Base-by-base conservation (phyloP, 2,329 filamentous ascomycete genomes). In the Nigrospora sphaerica region DNA sequence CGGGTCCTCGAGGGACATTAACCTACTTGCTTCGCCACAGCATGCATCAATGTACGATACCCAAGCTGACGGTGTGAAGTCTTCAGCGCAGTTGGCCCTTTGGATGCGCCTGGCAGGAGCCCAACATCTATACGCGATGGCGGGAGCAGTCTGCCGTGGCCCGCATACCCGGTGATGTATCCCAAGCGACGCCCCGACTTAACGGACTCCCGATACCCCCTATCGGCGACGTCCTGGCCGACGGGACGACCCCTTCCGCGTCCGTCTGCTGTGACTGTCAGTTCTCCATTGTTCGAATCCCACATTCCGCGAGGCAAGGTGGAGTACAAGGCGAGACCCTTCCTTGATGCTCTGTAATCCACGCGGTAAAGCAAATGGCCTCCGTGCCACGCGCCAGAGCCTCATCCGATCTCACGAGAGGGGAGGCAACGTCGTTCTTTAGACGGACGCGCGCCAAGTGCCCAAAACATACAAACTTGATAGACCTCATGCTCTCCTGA, bases 271-370 rank as follows among this genome's bases (percentile, higher is more conserved):
- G 12, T 18, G 17, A 28, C 7, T 23, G n/a, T 13, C 35, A 32
- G 42, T 46, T 39, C 38, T 46, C 45, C 39, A 37, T 38, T 44
- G 32, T 38, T 39, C n/a, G 19, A n/a, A 28, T 4, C 36, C 34
- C 39, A 36, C 42, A 46, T 45, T 78, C 78, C 81, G 81, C 81
- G 81, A 78, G 80, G 79, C 79, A 75, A 80, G 81, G 81, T 85
- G 81, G 80, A 85, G 81, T 79, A 78, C 80, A 85, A 85, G 81
- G 81, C 78, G 79, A 84, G 81, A 81, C 63, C 71, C 70, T 80
- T 85, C 81, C 81, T 85, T 85, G 80, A 75, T 73, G 75, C 80
- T 83, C 78, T 84, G 81, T 85, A 85, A 84, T 84, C 80, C 78
- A 80, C 82, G 81, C 81, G 81, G 80, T 78, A 85, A 51, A 85